Percentiles rank a stretch among this genome's conserved stretches.
Conservation (phyloP, 306 rosid species). For the Quercus wislizeni region DNA sequence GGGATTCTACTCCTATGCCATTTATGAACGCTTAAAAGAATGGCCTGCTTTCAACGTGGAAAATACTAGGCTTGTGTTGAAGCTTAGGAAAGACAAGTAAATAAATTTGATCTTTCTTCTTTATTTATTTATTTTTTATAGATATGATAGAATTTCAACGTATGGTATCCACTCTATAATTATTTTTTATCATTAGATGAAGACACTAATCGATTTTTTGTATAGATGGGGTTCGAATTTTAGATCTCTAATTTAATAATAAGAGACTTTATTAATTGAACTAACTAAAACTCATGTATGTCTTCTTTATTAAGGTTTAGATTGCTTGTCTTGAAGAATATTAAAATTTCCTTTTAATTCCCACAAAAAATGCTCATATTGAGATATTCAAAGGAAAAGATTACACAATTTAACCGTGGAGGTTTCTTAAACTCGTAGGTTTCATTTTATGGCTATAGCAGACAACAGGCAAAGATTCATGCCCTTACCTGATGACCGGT, state of each 20-base stretch:
- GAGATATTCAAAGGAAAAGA: too few species aligned
- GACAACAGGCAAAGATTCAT: constrained; percentile 64
- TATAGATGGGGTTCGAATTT: too few species aligned
- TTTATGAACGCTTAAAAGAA: constrained; percentile 68
- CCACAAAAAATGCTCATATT: too few species aligned
- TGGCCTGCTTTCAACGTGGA: constrained; percentile 80
- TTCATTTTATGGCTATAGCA: constrained; percentile 62
- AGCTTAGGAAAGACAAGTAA: constrained; percentile 78
- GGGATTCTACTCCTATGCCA: constrained; percentile 83
- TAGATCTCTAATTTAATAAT: too few species aligned
- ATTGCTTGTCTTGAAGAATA: background rate
- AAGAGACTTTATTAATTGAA: too few species aligned
- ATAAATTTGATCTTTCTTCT: background rate
- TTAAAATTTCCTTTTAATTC: background rate
- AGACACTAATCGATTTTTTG: too few species aligned
- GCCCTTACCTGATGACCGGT: constrained; percentile 74
- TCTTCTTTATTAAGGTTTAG: background rate
- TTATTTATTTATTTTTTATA: too few species aligned
- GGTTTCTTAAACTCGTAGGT: constrained; percentile 29
- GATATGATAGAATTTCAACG: too few species aligned
- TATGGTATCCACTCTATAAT: too few species aligned
- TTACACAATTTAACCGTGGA: too few species aligned
- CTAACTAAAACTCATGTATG: too few species aligned
- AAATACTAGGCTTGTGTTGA: constrained; percentile 81
- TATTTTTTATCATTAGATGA: too few species aligned